Percentiles rank a stretch among this genome's conserved stretches.
Conservation (phyloP, 2,329 filamentous ascomycete genomes). For the Colletotrichum neosansevieriae region DNA sequence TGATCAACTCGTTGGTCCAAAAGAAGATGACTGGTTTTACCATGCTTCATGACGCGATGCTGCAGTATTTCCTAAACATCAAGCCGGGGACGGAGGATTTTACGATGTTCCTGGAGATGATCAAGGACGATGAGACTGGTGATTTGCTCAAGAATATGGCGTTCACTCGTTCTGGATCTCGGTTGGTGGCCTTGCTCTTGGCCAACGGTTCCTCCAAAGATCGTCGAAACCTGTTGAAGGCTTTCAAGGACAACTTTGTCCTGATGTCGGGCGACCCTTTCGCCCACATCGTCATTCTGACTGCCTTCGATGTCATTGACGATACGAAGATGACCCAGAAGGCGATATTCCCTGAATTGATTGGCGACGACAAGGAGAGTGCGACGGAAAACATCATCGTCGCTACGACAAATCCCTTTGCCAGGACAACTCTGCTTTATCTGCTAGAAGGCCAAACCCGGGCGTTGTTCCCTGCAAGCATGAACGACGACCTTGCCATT, state of each 20-base stretch:
- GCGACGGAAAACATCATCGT: constrained; percentile 74
- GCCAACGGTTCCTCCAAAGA: constrained; percentile 93
- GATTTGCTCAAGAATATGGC: constrained; percentile 95
- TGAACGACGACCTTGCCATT: constrained; percentile 75
- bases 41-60: constrained; percentile 97
- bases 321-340: constrained; percentile 92
- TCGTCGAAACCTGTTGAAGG: constrained; percentile 86
- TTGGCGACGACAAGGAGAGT: constrained; percentile 76
- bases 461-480: constrained; percentile 70
- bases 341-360: constrained; percentile 86
- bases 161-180: constrained; percentile 90
- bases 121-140: constrained; percentile 92
- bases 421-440: constrained; percentile 79
- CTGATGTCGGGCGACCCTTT: constrained; percentile 84
- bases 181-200: constrained; percentile 83
- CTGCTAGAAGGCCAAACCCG: constrained; percentile 78
- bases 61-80: constrained; percentile 91
- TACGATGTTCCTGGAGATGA: constrained; percentile 86
- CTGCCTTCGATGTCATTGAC: constrained; percentile 91
- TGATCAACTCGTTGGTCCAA: constrained; percentile 93
- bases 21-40: constrained; percentile 98
- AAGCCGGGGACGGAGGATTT: constrained; percentile 84
- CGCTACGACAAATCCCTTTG: constrained; percentile 74
- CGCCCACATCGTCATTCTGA: constrained; percentile 84
- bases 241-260: constrained; percentile 90